Evolutionary conservation across 202 grass and related monocot species (phyloP).

Genomic region (Dendrocalamus latiflorus): DNA sequence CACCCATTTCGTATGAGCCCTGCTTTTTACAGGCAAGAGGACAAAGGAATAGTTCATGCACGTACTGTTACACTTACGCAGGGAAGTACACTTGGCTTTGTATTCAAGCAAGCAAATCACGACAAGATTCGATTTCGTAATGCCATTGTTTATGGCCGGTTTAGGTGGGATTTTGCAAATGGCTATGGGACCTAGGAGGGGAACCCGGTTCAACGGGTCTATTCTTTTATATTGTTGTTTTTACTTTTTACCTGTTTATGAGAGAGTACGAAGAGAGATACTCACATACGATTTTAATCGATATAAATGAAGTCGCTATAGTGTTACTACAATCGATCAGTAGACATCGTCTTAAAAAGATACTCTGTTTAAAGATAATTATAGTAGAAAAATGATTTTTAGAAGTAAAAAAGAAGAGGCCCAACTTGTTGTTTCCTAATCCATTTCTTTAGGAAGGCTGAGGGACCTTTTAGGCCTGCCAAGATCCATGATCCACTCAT

Average conservation of each 20-base stretch:
- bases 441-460: neutral
- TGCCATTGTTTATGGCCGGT: slow-evolving; percentile 3
- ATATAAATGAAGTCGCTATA: too few species aligned
- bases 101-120: slow-evolving; percentile 33
- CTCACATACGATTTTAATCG: too few species aligned
- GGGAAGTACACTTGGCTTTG: neutral
- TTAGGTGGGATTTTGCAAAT: slow-evolving; percentile 8
- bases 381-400: too few species aligned
- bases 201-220: too few species aligned
- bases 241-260: accelerated
- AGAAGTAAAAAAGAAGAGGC: neutral
- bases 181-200: neutral
- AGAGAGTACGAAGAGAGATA: too few species aligned
- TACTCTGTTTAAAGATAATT: too few species aligned
- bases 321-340: too few species aligned
- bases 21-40: slow-evolving; percentile 9
- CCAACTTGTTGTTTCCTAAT: neutral
- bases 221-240: too few species aligned
- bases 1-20: slow-evolving; percentile 20
- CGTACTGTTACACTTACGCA: slow-evolving; percentile 17
- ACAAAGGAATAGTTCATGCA: slow-evolving; percentile 29
- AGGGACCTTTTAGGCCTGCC: slow-evolving; percentile 29
- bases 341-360: too few species aligned
- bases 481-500: slow-evolving; percentile 26
- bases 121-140: neutral